Base-by-base conservation (phyloP, 805 yeast species). In the Wickerhamiella vanderwaltii region DNA sequence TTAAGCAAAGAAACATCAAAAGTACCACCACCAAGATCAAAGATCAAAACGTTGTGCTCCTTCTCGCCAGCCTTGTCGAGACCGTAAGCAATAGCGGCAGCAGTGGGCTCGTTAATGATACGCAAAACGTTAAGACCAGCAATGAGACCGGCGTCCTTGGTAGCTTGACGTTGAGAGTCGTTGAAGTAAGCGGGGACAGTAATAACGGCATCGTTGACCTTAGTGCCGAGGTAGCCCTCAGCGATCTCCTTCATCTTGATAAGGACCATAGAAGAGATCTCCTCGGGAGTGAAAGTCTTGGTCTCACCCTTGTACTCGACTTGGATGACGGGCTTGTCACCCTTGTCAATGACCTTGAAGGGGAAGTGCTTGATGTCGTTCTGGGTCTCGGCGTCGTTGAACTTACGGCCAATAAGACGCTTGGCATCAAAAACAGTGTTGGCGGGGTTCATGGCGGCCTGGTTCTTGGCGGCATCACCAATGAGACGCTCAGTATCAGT, bases 21-120 rank as follows among this genome's bases (percentile, higher is more conserved):
- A 60, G 95, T 85, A 73, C 95, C 95, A 69, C 95, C 95, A 76
- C 95, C 95, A 61, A 85, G 73, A 68, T 85, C 95, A 73, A 85
- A 85, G 59, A 85, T 85, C 61, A 85, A 72, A 49, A 85, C 88
- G 67, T 81, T 79, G 73, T 79, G 80, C 71, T 82, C 94, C 58
- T 75, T 77, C 63, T 73, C 74, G 61, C 77, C 72, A 71, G 77
- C 75, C 57, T 86, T 85, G 77, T 88, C 94, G 50, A 87, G 74
- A 69, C 95, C 95, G 71, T 86, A 86, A 53, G 95, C 95, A 67
- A 85, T 83, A 51, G 95, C 95, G 52, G 95, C 95, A 40, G 95
- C 95, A 50, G 95, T 85, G 58, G 91, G 91, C 70, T 80, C 91
- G 70, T 80, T 80, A 61, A 80, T 80, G 65, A 80, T 80, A 69